Evolutionary conservation across 1,284 basidiomycete genomes (phyloP).

Genomic region (Cryptococcus amylolentus): DNA sequence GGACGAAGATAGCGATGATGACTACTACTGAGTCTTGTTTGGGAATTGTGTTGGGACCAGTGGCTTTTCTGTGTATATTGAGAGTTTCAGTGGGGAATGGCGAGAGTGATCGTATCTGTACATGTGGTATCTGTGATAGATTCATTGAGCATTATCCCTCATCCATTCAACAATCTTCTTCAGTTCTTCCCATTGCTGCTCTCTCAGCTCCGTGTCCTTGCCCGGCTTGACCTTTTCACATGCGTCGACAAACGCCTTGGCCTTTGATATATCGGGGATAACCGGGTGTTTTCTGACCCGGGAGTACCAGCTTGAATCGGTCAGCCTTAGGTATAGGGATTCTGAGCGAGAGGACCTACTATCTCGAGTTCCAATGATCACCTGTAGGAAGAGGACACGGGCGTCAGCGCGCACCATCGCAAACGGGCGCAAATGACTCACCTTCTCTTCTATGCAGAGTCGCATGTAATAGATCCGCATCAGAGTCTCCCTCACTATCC

Average conservation of each 20-base stretch:
- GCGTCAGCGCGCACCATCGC: background rate
- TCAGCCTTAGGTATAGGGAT: background rate
- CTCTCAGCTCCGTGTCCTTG: conserved; percentile 21
- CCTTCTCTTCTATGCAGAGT: conserved; percentile 47
- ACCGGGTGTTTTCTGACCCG: conserved; percentile 35
- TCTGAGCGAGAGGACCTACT: conserved; percentile 25
- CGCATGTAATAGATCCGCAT: conserved; percentile 45
- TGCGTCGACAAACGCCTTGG: conserved; percentile 42
- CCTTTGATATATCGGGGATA: conserved; percentile 18
- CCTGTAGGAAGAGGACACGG: conserved; percentile 16
- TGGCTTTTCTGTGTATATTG: no score
- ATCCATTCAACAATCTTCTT: conserved; percentile 42
- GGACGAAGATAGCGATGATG: no score
- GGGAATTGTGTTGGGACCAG: no score
- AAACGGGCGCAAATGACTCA: conserved; percentile 5
- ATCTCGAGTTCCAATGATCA: conserved; percentile 50
- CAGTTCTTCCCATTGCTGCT: conserved; percentile 44
- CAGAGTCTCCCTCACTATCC: conserved; percentile 39
- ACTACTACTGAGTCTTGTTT: no score
- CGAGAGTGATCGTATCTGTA: no score
- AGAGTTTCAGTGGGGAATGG: no score
- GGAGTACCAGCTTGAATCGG: conserved; percentile 36
- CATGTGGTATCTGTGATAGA: no score
- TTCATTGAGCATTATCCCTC: conserved; percentile 27
- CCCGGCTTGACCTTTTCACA: conserved; percentile 26